phyloP scores from a whole-genome alignment of 2,329 filamentous ascomycete species.

The Cladosporium colombiae region DNA sequence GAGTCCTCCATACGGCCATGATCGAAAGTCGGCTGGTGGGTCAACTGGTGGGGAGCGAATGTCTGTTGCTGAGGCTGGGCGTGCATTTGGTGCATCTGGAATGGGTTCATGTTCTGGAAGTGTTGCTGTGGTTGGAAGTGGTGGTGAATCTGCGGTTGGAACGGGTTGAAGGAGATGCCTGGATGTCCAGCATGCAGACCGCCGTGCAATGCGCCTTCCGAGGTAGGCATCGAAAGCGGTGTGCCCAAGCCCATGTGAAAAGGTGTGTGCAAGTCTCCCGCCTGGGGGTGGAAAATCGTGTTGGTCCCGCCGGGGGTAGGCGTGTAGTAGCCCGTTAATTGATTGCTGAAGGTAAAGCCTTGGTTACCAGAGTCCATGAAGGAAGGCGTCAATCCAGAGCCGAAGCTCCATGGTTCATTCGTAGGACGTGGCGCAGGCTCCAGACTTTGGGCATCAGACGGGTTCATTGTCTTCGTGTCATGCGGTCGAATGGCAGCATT shows the following conservation, averaged over 20 bases:
- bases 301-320: constrained; percentile 80
- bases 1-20: constrained; percentile 64
- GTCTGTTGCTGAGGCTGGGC: constrained; percentile 41
- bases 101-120: constrained; percentile 70
- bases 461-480: constrained; percentile 17
- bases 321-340: constrained; percentile 81
- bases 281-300: constrained; percentile 78
- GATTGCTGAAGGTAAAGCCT: constrained; percentile 78
- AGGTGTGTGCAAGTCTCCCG: constrained; percentile 84
- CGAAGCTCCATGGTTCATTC: constrained; percentile 72
- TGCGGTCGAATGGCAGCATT: constrained; percentile 17
- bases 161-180: constrained; percentile 64
- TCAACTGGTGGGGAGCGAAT: constrained; percentile 77
- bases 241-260: constrained; percentile 74
- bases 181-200: constrained; percentile 61
- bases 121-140: constrained; percentile 54
- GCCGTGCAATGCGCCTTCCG: constrained; percentile 65
- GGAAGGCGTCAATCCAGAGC: constrained; percentile 71
- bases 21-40: constrained; percentile 80
- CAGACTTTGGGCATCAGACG: constrained; percentile 63
- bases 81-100: constrained; percentile 55
- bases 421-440: constrained; percentile 80
- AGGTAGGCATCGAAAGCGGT: constrained; percentile 77
- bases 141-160: constrained; percentile 61
- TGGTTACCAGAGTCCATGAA: constrained; percentile 84